A percentile compares a stretch with the other conserved stretches of the same genome.
phyloP scores from a whole-genome alignment of 805 yeast species.

The Monosporozyma unispora region DNA sequence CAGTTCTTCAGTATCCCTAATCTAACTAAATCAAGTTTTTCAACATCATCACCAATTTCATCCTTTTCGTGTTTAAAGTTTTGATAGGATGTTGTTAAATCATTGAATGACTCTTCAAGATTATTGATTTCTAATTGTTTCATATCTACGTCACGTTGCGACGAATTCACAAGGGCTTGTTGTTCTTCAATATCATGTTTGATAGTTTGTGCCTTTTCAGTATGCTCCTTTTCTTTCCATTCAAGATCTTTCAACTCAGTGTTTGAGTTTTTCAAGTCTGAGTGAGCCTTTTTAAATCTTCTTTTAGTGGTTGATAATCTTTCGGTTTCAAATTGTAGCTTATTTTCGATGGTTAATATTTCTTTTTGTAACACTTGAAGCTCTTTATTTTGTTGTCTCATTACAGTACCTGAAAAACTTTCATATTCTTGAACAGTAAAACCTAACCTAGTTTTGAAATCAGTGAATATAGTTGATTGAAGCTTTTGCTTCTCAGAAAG shows the following conservation, averaged over 20 bases:
- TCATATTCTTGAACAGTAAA: conserved; percentile 65
- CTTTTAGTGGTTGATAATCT: conserved; percentile 47
- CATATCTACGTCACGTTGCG: conserved; percentile 28
- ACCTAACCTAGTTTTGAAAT: conserved; percentile 47
- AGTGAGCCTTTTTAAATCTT: conserved; percentile 33
- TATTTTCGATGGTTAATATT: conserved; percentile 49
- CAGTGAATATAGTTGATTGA: conserved; percentile 39
- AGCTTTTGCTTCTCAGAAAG: conserved; percentile 28
- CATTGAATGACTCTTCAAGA: conserved; percentile 44
- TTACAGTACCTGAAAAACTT: conserved; percentile 48
- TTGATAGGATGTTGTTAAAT: conserved; percentile 24
- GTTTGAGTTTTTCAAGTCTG: conserved; percentile 33
- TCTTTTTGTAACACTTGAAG: conserved; percentile 53
- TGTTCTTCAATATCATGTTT: conserved; percentile 36
- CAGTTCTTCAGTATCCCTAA: conserved; percentile 57
- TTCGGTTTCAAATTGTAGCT: conserved; percentile 55
- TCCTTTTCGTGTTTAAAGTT: conserved; percentile 30
- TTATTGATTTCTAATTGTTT: conserved; percentile 29
- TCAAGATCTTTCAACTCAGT: conserved; percentile 27
- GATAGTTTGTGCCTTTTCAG: conserved; percentile 30
- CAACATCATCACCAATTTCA: conserved; percentile 43
- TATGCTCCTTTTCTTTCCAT: conserved; percentile 27
- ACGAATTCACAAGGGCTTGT: conserved; percentile 29
- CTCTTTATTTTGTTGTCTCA: conserved; percentile 51
- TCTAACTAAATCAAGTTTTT: conserved; percentile 47